Evolutionary conservation across 306 rosid genomes (phyloP).

Genomic region (Cucurbita maxima): DNA sequence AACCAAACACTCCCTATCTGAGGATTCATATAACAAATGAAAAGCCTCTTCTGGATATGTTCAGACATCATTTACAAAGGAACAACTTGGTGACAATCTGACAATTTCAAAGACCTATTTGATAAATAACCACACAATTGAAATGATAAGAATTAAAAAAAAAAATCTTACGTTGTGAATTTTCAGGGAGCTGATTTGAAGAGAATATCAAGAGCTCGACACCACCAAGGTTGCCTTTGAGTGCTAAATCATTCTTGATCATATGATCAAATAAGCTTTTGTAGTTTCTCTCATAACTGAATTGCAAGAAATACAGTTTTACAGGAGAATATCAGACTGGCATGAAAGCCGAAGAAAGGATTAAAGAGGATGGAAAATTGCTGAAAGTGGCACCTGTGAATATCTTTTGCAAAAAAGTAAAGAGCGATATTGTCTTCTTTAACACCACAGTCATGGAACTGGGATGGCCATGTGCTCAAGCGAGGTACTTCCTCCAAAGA

Average conservation of each 20-base stretch:
- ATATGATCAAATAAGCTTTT: constrained; percentile 56
- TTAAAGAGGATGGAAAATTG: background rate
- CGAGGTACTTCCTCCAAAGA: constrained; percentile 69
- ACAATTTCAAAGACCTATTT: constrained; percentile 10
- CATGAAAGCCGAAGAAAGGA: background rate
- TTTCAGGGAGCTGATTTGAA: constrained; percentile 79
- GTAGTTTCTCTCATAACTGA: constrained; percentile 67
- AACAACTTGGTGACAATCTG: background rate
- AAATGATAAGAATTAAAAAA: constrained; percentile 5
- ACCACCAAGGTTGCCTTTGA: constrained; percentile 54
- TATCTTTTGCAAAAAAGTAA: constrained; percentile 79
- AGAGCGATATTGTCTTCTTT: constrained; percentile 84
- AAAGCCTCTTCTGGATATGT: background rate
- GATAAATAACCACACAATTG: background rate
- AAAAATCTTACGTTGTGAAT: constrained; percentile 65
- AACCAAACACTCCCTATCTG: background rate
- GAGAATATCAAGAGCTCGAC: constrained; percentile 78
- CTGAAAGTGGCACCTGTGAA: constrained; percentile 39
- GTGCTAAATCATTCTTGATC: constrained; percentile 78
- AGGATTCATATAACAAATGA: background rate
- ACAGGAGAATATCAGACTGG: background rate
- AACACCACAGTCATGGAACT: constrained; percentile 54
- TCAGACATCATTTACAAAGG: background rate
- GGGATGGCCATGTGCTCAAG: constrained; percentile 70
- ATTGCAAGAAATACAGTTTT: constrained; percentile 6